A percentile compares a stretch with the other conserved stretches of the same genome.
These are phyloP conservation scores for Sclerotinia subarctica DNA, from an alignment of 2,329 filamentous ascomycete species.

Conservation along the genomic window DNA sequence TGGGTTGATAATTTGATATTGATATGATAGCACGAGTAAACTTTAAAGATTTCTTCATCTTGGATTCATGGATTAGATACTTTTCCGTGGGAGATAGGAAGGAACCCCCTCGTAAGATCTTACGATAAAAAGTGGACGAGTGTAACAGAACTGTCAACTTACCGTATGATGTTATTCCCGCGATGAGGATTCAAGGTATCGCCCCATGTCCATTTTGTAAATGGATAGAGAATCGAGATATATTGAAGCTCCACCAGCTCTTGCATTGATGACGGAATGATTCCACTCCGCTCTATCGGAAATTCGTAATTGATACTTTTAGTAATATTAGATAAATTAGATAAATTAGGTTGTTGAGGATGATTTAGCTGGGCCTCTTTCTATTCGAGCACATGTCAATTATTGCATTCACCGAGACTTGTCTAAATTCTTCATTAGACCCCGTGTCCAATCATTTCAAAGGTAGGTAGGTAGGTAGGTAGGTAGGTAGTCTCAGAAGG, in stretches of 20 bases:
- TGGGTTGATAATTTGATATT: not conserved
- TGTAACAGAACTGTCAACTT: slow-evolving; percentile 1
- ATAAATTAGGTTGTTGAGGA: not conserved
- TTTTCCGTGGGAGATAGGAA: not conserved
- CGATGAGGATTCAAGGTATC: not conserved
- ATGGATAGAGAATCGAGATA: not conserved
- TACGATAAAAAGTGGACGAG: slow-evolving; percentile 7
- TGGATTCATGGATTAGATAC: not conserved
- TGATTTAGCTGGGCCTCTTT: not conserved
- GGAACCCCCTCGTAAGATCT: not conserved
- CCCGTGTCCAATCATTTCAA: not conserved
- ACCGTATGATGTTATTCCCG: not conserved
- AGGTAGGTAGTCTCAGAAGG: not conserved
- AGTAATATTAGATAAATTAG: slow-evolving; percentile 2
- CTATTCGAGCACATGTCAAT: not conserved
- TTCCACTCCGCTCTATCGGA: slow-evolving; percentile 9
- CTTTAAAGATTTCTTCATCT: not conserved
- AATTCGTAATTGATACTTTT: not conserved
- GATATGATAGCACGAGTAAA: not conserved
- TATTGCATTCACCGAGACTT: not conserved
- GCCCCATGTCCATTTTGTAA: not conserved
- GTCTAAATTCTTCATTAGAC: not conserved
- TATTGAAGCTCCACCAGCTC: not conserved
- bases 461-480: not conserved
- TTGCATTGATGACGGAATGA: slow-evolving; percentile 9